These are phyloP conservation scores for Pulveroboletus sp. DNA, from an alignment of 1,284 basidiomycete species.

Conservation along the genomic window DNA sequence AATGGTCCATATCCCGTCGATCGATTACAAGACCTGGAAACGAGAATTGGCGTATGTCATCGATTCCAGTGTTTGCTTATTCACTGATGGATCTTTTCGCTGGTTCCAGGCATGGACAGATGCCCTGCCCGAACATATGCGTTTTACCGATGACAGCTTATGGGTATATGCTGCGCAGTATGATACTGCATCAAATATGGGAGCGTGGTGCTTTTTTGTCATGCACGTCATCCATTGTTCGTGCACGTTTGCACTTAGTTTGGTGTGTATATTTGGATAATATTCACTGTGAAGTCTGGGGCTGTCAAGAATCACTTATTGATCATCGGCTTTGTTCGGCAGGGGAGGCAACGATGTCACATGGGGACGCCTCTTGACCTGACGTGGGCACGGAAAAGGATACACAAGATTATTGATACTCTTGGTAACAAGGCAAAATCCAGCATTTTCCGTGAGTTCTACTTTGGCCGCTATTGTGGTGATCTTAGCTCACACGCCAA, in stretches of 20 bases:
- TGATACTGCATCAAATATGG: conserved; percentile 71
- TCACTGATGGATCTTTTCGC: conserved; percentile 6
- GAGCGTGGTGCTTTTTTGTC: conserved; percentile 75
- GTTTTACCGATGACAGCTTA: conserved; percentile 65
- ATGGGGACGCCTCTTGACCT: conserved; percentile 31
- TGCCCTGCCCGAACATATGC: conserved; percentile 65
- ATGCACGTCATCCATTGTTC: conserved; percentile 73
- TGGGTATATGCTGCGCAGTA: conserved; percentile 72
- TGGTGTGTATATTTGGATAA: conserved; percentile 45
- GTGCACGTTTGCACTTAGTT: conserved; percentile 60
- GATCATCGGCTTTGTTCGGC: not conserved
- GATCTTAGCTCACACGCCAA: conserved; percentile 7
- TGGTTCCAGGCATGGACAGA: conserved; percentile 58
- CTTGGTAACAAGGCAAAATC: conserved; percentile 66
- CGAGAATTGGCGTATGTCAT: conserved; percentile 28
- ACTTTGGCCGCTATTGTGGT: not conserved
- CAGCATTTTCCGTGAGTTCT: conserved; percentile 63
- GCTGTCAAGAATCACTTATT: not conserved
- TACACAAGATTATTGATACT: conserved; percentile 59
- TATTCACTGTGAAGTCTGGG: not conserved
- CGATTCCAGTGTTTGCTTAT: not conserved
- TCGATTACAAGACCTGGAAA: conserved; percentile 30
- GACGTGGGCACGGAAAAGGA: conserved; percentile 55
- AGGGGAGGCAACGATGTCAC: conserved; percentile 38
- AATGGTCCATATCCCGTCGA: conserved; percentile 24